These are phyloP conservation scores for Debaryomyces prosopidis DNA, from an alignment of 805 yeast genomes.

Conservation along the genomic window DNA sequence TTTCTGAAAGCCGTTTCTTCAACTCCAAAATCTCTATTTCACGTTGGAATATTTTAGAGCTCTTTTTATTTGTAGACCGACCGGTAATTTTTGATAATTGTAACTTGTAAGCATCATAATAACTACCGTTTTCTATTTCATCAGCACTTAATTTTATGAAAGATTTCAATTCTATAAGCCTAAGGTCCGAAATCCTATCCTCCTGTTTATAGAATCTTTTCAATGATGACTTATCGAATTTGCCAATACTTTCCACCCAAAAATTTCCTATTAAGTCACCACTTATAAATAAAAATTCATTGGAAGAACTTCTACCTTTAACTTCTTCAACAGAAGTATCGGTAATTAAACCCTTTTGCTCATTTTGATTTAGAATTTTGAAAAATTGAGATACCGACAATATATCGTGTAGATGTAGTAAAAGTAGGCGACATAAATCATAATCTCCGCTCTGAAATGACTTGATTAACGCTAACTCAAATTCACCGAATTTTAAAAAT, in stretches of 20 bases:
- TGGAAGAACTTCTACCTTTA: conserved; percentile 11
- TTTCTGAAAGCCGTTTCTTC: conserved; percentile 31
- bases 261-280: conserved; percentile 41
- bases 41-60: conserved; percentile 20
- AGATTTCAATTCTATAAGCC: conserved; percentile 14
- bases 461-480: conserved; percentile 65
- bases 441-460: conserved; percentile 61
- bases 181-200: conserved; percentile 20
- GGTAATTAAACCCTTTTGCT: conserved; percentile 25
- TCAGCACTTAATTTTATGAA: conserved; percentile 11
- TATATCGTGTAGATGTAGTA: conserved; percentile 54
- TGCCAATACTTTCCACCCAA: conserved; percentile 35
- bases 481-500: conserved; percentile 69
- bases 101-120: conserved; percentile 24
- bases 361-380: conserved; percentile 56
- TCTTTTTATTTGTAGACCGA: conserved; percentile 19
- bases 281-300: conserved; percentile 27
- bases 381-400: conserved; percentile 68
- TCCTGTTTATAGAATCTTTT: conserved; percentile 32
- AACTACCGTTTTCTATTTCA: conserved; percentile 12
- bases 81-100: conserved; percentile 21
- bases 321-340: conserved; percentile 31
- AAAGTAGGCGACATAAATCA: conserved; percentile 58
- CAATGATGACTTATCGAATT: conserved; percentile 18
- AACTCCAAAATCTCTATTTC: conserved; percentile 35